These are phyloP conservation scores for Endocladia muricata DNA, from an alignment of 31 red algal species.

Conservation along the genomic window DNA sequence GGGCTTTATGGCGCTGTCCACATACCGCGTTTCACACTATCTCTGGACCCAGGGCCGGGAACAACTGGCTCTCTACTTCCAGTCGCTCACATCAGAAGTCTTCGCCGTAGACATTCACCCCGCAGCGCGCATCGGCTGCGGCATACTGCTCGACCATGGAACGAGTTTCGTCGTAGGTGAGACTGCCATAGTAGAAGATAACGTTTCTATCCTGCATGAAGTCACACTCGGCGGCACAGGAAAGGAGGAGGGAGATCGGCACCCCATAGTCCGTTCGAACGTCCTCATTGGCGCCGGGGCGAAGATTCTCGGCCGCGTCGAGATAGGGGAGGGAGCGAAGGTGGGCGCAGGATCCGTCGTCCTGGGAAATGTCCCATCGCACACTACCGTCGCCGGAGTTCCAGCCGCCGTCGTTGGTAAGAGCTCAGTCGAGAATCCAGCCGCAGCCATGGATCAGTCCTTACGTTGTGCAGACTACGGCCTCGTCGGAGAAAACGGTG, in stretches of 20 bases:
- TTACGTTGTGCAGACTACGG: too few relatives aligned
- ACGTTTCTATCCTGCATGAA: conserved; percentile 86
- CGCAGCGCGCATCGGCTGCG: conserved; percentile 72
- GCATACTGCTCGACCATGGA: conserved; percentile 89
- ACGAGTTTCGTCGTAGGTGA: conserved; percentile 97
- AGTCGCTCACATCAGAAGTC: conserved; percentile 75
- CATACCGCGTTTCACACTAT: conserved; percentile 82
- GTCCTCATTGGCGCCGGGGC: too few relatives aligned
- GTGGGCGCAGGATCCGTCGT: too few relatives aligned
- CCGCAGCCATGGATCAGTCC: too few relatives aligned
- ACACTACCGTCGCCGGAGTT: too few relatives aligned
- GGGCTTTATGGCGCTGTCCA: conserved; percentile 90
- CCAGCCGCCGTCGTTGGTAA: too few relatives aligned
- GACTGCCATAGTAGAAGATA: conserved; percentile 80
- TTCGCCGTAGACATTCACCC: conserved; percentile 96
- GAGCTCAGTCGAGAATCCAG: too few relatives aligned
- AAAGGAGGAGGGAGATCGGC: conserved; percentile 70
- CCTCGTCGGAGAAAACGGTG: too few relatives aligned
- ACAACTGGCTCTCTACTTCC: conserved; percentile 75
- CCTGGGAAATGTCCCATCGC: too few relatives aligned
- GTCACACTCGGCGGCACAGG: conserved; percentile 94
- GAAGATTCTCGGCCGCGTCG: too few relatives aligned
- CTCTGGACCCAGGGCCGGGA: conserved; percentile 71
- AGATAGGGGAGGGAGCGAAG: too few relatives aligned
- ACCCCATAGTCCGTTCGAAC: too few relatives aligned